phyloP scores from a whole-genome alignment of 169 alveolate species.

The Plasmodium gaboni region DNA sequence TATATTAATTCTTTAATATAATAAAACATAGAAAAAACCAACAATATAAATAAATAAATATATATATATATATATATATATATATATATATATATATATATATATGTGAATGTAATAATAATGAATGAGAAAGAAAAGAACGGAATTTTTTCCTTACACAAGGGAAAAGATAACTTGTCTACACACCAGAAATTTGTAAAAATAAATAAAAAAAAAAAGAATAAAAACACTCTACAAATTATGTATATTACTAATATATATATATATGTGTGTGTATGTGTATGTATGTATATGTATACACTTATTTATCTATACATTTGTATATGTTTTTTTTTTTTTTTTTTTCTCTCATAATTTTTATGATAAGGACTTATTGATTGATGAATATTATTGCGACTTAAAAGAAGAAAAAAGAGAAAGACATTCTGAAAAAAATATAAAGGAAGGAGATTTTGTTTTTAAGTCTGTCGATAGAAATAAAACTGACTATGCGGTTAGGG shows the following conservation, averaged over 20 bases:
- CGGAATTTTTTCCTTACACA: background rate
- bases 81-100: too few relatives aligned
- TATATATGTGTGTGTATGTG: background rate
- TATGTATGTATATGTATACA: background rate
- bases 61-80: too few relatives aligned
- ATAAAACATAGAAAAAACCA: conserved; percentile 9
- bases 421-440: background rate
- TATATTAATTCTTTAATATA: background rate
- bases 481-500: conserved; percentile 64
- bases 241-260: background rate
- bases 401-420: conserved; percentile 21
- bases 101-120: background rate
- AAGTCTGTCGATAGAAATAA: conserved; percentile 46
- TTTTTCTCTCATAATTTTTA: conserved; percentile 1
- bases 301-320: background rate
- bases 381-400: conserved; percentile 62
- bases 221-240: background rate
- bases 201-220: conserved; percentile 13
- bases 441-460: conserved; percentile 32
- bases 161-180: conserved; percentile 26
- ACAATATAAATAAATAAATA: background rate
- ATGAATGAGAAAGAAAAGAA: conserved; percentile 29
- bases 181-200: conserved; percentile 63
- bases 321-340: background rate
- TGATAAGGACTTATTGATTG: conserved; percentile 49